Conservation (phyloP, 1,139 yeast species). For the Kodamaea suecica region DNA sequence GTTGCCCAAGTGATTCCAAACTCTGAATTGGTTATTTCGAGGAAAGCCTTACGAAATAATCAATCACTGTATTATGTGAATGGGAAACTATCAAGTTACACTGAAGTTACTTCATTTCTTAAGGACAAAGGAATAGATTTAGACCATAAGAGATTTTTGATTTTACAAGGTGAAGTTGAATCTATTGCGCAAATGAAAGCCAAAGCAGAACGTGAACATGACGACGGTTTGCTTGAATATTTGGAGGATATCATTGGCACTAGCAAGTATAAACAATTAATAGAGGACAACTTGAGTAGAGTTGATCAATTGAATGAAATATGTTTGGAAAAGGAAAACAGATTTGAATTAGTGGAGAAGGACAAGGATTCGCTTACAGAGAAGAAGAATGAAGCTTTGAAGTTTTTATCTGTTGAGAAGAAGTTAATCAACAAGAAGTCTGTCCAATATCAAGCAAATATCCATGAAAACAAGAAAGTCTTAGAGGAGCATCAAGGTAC, state of each 20-base stretch:
- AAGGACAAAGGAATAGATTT: slow-evolving; percentile 88
- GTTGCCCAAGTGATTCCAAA: slow-evolving; percentile 43
- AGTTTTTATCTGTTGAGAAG: slow-evolving; percentile 66
- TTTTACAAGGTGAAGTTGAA: slow-evolving; percentile 97
- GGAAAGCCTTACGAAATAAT: slow-evolving; percentile 77
- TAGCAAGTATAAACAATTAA: slow-evolving; percentile 70
- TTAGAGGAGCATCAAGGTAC: slow-evolving; percentile 37
- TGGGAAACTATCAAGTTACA: slow-evolving; percentile 64
- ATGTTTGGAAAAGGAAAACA: slow-evolving; percentile 75
- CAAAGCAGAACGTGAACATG: slow-evolving; percentile 87
- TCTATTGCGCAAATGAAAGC: slow-evolving; percentile 98
- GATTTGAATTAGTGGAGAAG: slow-evolving; percentile 75
- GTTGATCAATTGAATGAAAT: slow-evolving; percentile 73
- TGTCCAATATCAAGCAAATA: slow-evolving; percentile 53
- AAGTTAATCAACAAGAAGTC: slow-evolving; percentile 53
- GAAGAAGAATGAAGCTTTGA: slow-evolving; percentile 67
- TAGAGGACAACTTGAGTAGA: slow-evolving; percentile 60
- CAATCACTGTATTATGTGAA: slow-evolving; percentile 78
- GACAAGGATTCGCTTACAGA: slow-evolving; percentile 71
- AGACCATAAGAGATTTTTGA: slow-evolving; percentile 90
- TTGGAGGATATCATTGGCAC: slow-evolving; percentile 97
- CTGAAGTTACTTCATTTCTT: slow-evolving; percentile 73
- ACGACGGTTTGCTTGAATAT: slow-evolving; percentile 91
- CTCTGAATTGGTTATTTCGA: slow-evolving; percentile 65
- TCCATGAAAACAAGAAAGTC: slow-evolving; percentile 38